Evolutionary conservation across 495 filamentous ascomycete genomes (phyloP).

Genomic region (Daldinia loculata): DNA sequence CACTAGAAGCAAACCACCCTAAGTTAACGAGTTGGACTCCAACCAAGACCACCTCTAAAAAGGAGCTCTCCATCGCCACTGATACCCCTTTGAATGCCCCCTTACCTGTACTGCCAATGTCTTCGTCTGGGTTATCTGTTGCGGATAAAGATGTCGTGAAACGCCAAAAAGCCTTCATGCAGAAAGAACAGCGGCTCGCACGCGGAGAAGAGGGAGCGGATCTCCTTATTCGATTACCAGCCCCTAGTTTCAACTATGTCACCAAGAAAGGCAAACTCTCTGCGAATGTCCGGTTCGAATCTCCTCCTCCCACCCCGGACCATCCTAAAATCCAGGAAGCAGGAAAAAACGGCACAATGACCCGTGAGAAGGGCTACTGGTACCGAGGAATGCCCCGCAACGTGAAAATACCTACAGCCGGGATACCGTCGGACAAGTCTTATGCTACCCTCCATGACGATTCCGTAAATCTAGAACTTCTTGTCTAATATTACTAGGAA

Average conservation of each 20-base stretch:
- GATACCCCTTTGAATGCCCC: not conserved
- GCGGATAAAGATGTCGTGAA: not conserved
- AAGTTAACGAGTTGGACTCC: not conserved
- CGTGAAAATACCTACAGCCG: slow-evolving; percentile 44
- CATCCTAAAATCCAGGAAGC: slow-evolving; percentile 44
- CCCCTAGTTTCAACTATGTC: slow-evolving; percentile 38
- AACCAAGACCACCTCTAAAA: not conserved
- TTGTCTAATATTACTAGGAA: not conserved
- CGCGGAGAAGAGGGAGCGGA: slow-evolving; percentile 22
- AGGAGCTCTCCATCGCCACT: not conserved
- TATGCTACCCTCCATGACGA: slow-evolving; percentile 15
- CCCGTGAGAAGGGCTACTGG: slow-evolving; percentile 24
- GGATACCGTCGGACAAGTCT: slow-evolving; percentile 32
- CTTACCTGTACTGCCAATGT: not conserved
- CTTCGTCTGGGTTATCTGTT: not conserved
- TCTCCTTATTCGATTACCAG: slow-evolving; percentile 37
- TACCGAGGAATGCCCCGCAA: slow-evolving; percentile 29
- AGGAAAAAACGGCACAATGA: slow-evolving; percentile 5
- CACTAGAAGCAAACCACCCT: not conserved
- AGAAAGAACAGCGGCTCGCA: not conserved
- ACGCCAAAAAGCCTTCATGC: not conserved
- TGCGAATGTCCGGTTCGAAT: slow-evolving; percentile 26
- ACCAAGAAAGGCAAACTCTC: not conserved
- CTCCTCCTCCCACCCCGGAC: not conserved
- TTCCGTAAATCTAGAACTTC: slow-evolving; percentile 11